Evolutionary conservation across 2,329 filamentous ascomycete species (phyloP), one percentile per base, ranked within the genome.

Genomic region (Nigrospora osmanthi): DNA sequence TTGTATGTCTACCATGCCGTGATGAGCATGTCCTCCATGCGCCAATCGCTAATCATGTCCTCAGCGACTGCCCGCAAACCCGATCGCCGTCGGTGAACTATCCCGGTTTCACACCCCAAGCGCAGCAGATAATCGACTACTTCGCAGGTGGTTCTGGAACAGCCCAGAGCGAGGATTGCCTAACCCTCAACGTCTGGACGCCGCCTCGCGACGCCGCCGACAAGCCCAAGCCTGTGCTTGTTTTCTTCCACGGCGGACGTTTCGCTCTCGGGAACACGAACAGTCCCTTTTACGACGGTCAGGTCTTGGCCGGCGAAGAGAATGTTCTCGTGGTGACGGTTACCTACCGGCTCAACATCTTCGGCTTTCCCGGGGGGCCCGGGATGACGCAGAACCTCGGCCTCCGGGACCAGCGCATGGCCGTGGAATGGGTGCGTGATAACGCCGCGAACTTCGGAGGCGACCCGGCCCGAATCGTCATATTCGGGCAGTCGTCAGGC

Each of bases 391-490:
- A 60, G 23, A 74, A 73, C 40, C 49, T 69, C 4, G 70, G 67
- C 2, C 53, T 73, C 5, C 60, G 63, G 3, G 71, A 76, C 50
- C 72, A 75, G 48, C 64, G 70, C 3, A 48, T 62, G 9, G 69
- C 68, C 1, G 54, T 73, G 0, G 65, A 72, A 55, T 74, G 71
- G 71, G 49, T 70, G 0, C 59, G 58, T 11, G 55, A 63, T 31
- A 71, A 73, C 49, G 65, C 71, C 33, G 58, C 50, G 10, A 55
- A 51, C 2, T 74, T 74, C 47, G 68, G 68, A 28, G 70, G 71
- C 15, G 64, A 67, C 45, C 53, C 59, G 3, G 40, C 50, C 10
- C 50, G 54, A 4, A 67, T 70, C 42, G 58, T 61, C 1, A 55
- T 68, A 14, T 62, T 62, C 35, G 69, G 69, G 3, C 62, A 68